Evolutionary conservation across 1,139 yeast genomes (phyloP).

Genomic region (Pichia sp.): DNA sequence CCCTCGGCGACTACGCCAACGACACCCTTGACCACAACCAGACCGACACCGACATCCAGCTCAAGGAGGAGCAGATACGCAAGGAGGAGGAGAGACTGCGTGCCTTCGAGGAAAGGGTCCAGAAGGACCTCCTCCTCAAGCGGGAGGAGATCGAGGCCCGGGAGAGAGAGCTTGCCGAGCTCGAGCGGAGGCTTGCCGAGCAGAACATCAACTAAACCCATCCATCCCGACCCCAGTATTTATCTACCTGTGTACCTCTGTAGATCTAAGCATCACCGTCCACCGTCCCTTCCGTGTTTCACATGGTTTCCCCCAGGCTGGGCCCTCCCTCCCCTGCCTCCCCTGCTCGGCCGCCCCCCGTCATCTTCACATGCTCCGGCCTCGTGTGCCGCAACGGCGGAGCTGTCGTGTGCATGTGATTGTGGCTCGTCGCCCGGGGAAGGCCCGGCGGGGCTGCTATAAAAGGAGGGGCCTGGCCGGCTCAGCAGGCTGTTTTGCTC

Average conservation of each 20-base stretch:
- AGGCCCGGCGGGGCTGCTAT: neutral
- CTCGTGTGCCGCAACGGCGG: neutral
- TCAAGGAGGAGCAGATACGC: conserved; percentile 76
- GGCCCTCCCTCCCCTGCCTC: neutral
- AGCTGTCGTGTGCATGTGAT: conserved; percentile 8
- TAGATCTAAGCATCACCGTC: neutral
- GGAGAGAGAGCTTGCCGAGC: conserved; percentile 67
- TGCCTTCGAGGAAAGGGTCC: conserved; percentile 83
- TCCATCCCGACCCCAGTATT: neutral
- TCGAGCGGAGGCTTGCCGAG: conserved; percentile 30
- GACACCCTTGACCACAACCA: conserved; percentile 1
- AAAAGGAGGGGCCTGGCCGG: conserved; percentile 1
- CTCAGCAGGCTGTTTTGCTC: neutral
- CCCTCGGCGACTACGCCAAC: neutral
- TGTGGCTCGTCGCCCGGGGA: neutral
- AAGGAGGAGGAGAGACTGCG: conserved; percentile 74
- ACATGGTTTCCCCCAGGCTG: neutral
- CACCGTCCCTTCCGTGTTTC: neutral
- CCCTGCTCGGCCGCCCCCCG: neutral
- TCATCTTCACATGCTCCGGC: neutral
- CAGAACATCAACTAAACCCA: conserved; percentile 20
- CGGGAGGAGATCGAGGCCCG: conserved; percentile 80
- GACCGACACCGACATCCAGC: conserved; percentile 30
- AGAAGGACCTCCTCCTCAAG: conserved; percentile 79
- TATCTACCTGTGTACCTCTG: neutral